Conservation (phyloP, 306 rosid genomes). For the Pterocarpus macrocarpus region DNA sequence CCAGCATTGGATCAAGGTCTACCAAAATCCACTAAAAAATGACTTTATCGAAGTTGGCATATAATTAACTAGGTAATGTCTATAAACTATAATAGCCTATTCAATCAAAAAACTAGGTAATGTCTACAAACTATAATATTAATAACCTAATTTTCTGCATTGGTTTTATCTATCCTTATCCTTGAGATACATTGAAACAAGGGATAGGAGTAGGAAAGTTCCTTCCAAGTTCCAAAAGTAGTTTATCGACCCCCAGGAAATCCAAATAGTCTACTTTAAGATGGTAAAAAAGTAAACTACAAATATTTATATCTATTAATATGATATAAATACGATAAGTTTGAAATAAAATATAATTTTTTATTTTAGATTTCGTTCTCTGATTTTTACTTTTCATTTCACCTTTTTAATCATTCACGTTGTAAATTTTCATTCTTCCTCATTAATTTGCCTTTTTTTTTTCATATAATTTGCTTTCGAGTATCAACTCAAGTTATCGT, state of each 20-base stretch:
- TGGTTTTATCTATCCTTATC: neutral
- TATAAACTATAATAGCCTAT: neutral
- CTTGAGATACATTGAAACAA: neutral
- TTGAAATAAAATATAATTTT: no score
- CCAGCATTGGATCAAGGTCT: neutral
- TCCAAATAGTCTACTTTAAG: no score
- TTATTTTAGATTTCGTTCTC: neutral
- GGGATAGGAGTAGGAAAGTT: no score
- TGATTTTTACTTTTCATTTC: neutral
- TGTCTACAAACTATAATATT: no score
- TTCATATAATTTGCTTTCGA: neutral
- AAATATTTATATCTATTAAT: no score
- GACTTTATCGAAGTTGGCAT: no score
- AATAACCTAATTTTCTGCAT: neutral
- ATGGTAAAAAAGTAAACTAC: no score
- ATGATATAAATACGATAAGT: no score
- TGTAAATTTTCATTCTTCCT: no score
- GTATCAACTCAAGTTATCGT: neutral
- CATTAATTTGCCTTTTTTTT: neutral
- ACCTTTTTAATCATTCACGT: neutral
- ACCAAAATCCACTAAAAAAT: neutral
- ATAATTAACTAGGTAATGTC: neutral
- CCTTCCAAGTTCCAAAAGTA: no score
- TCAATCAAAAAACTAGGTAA: no score
- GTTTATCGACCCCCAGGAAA: neutral